Evolutionary conservation across 352 stramenopile species (phyloP).

Genomic region (Phytophthora hibernalis): DNA sequence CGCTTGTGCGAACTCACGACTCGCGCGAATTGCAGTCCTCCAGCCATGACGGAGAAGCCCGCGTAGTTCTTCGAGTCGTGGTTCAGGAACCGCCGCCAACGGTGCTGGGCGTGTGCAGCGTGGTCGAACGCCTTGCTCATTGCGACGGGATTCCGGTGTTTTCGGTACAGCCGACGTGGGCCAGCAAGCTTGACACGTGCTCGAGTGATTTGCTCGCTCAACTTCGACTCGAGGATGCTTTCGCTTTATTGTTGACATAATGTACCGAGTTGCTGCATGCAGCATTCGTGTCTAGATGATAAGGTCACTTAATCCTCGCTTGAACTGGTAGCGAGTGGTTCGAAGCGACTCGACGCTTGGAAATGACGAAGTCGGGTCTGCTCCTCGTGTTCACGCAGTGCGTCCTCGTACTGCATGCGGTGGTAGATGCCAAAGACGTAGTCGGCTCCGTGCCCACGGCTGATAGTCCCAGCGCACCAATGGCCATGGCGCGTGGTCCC

Average conservation of each 20-base stretch:
- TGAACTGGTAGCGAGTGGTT: constrained; percentile 12
- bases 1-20: constrained; percentile 28
- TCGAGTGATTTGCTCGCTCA: constrained; percentile 12
- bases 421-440: constrained; percentile 40
- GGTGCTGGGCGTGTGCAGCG: constrained; percentile 30
- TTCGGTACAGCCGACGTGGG: background rate
- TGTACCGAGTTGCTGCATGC: too few species aligned
- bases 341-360: background rate
- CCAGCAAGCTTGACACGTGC: constrained; percentile 14
- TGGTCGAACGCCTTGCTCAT: constrained; percentile 39
- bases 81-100: constrained; percentile 36
- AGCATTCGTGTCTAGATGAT: constrained; percentile 5
- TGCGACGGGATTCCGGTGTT: background rate
- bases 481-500: constrained; percentile 49
- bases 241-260: constrained; percentile 22
- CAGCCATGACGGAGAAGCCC: constrained; percentile 36
- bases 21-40: constrained; percentile 33
- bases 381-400: constrained; percentile 25
- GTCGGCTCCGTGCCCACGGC: constrained; percentile 49
- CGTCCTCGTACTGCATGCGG: constrained; percentile 37
- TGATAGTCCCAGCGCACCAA: constrained; percentile 44
- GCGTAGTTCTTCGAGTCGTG: constrained; percentile 39
- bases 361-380: constrained; percentile 12
- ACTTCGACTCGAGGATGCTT: constrained; percentile 1
- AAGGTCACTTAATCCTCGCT: constrained; percentile 22